A percentile compares a stretch with the other conserved stretches of the same genome.
Conservation (phyloP, 225 moss, liverwort and hornwort species). For the Sphagnum contortum region DNA sequence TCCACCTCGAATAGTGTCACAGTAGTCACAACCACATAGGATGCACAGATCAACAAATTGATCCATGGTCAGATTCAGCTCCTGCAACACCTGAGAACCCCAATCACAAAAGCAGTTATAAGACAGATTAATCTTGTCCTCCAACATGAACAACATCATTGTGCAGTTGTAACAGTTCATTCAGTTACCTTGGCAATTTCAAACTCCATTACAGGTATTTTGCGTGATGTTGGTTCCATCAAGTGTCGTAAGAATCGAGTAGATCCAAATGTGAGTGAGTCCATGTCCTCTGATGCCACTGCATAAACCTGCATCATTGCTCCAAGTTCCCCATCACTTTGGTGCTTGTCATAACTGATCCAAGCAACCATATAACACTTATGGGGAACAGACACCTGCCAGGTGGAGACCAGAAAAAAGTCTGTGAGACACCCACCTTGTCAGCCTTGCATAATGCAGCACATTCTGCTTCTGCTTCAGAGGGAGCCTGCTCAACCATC, state of each 20-base stretch:
- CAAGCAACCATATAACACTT: no score
- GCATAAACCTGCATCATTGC: constrained; percentile 61
- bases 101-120: not conserved
- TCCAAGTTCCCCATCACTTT: not conserved
- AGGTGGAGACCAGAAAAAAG: not conserved
- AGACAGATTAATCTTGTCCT: not conserved
- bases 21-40: constrained; percentile 98
- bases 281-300: constrained; percentile 99
- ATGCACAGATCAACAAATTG: constrained; percentile 98
- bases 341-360: no score
- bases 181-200: constrained; percentile 58
- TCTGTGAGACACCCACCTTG: constrained; percentile 35
- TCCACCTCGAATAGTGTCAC: constrained; percentile 88
- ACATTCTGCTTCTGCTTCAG: constrained; percentile 98
- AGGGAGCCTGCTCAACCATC: constrained; percentile 61
- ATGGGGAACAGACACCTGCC: not conserved
- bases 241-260: constrained; percentile 76
- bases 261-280: constrained; percentile 93
- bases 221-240: constrained; percentile 88
- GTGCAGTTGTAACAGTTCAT: no score
- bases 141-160: no score
- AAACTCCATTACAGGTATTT: constrained; percentile 97
- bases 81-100: constrained; percentile 59
- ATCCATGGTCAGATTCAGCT: constrained; percentile 74
- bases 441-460: constrained; percentile 83